phyloP scores from a whole-genome alignment of 1,284 basidiomycete species.

The Rhizoctonia solani region DNA sequence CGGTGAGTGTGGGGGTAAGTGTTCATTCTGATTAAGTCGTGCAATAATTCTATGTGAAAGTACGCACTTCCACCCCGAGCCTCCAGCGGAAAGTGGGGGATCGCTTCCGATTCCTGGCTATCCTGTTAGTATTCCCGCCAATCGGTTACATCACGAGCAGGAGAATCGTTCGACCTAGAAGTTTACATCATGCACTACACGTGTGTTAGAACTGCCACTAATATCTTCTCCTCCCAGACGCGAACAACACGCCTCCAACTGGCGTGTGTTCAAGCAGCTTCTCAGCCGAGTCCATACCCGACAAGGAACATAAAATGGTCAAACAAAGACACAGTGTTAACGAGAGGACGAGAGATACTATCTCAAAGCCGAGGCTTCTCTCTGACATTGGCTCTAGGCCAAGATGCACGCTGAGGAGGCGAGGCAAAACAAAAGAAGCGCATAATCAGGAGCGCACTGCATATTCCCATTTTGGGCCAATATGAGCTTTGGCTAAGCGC shows the following conservation, averaged over 20 bases:
- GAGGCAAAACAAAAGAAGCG: neutral
- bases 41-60: neutral
- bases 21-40: too few relatives aligned
- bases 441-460: constrained; percentile 1
- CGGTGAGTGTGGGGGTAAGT: neutral
- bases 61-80: neutral
- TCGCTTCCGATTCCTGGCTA: neutral
- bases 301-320: neutral
- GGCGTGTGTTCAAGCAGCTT: neutral
- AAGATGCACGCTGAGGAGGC: neutral
- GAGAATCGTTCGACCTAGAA: neutral
- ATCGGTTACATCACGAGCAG: neutral
- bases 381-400: neutral
- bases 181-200: neutral
- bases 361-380: neutral
- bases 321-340: neutral
- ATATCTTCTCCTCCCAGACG: neutral
- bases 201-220: neutral
- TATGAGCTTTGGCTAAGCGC: constrained; percentile 28
- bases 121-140: neutral
- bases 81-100: neutral
- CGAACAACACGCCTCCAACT: neutral
- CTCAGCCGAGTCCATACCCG: neutral
- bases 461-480: neutral
- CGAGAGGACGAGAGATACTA: neutral